Percentiles rank a stretch among this genome's conserved stretches.
phyloP scores from a whole-genome alignment of 2,329 filamentous ascomycete genomes.

The Mycocentrospora acerina region DNA sequence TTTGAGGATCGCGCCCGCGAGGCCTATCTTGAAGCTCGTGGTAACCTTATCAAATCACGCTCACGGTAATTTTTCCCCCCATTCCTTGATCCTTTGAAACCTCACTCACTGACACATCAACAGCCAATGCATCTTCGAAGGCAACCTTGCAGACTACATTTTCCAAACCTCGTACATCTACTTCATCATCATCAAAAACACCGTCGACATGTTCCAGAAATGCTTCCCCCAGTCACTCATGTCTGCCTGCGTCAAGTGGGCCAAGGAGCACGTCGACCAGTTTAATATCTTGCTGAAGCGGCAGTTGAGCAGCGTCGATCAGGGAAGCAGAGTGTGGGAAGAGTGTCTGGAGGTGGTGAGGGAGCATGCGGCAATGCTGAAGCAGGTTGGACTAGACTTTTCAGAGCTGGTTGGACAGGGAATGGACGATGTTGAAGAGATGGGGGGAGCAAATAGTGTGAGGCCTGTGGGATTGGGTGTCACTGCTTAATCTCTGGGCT shows the following conservation, averaged over 20 bases:
- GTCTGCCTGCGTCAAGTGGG: slow-evolving; percentile 96
- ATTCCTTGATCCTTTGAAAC: slow-evolving; percentile 1
- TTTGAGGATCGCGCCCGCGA: slow-evolving; percentile 89
- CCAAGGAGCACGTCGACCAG: slow-evolving; percentile 88
- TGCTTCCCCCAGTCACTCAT: slow-evolving; percentile 80
- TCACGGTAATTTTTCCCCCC: slow-evolving; percentile 61
- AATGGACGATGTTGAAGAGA: slow-evolving; percentile 11
- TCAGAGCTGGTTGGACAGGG: slow-evolving; percentile 69
- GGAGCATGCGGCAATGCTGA: slow-evolving; percentile 76
- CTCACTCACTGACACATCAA: slow-evolving; percentile 19
- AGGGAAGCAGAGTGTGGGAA: slow-evolving; percentile 72
- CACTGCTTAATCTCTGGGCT: slow-evolving; percentile 1
- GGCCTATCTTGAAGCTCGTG: slow-evolving; percentile 79
- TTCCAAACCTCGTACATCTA: slow-evolving; percentile 95
- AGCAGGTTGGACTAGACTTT: slow-evolving; percentile 89
- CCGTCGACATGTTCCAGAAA: slow-evolving; percentile 80
- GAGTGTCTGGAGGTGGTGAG: slow-evolving; percentile 81
- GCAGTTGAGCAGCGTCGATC: slow-evolving; percentile 84
- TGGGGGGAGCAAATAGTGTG: not conserved
- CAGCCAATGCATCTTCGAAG: slow-evolving; percentile 93
- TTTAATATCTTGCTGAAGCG: slow-evolving; percentile 82
- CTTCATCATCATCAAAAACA: slow-evolving; percentile 92
- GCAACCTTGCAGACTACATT: slow-evolving; percentile 88
- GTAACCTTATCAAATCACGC: slow-evolving; percentile 75
- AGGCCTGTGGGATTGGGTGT: slow-evolving; percentile 34